These are phyloP conservation scores for Pythium periplocum DNA, from an alignment of 352 stramenopile genomes.

Conservation along the genomic window DNA sequence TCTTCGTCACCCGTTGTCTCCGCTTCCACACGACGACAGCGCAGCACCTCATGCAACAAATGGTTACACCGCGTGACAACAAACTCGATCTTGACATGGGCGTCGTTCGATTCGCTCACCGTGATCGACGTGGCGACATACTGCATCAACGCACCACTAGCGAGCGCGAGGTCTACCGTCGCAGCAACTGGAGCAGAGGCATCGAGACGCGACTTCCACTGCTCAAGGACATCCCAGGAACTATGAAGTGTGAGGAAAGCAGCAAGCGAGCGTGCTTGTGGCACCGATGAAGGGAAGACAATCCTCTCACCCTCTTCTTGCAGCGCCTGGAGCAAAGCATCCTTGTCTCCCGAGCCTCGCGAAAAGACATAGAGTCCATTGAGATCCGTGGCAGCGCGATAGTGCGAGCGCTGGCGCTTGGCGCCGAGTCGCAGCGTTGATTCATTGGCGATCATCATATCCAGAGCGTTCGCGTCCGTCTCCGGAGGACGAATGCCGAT, in stretches of 20 bases:
- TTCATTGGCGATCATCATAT: not conserved
- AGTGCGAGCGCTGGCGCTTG: constrained; percentile 39
- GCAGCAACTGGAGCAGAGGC: constrained; percentile 15
- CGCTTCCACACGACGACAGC: constrained; percentile 33
- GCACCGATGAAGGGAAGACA: no score
- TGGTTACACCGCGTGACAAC: constrained; percentile 38
- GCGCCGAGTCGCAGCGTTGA: constrained; percentile 4
- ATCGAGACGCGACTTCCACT: constrained; percentile 16
- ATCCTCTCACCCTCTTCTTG: no score
- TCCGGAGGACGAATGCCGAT: no score
- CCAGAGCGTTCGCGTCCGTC: no score
- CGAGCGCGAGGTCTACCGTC: constrained; percentile 39
- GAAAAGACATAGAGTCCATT: constrained; percentile 14
- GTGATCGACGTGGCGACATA: constrained; percentile 20
- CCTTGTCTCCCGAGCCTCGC: constrained; percentile 18
- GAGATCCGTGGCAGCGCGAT: constrained; percentile 42
- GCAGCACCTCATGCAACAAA: constrained; percentile 36
- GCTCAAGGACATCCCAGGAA: constrained; percentile 44
- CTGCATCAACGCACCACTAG: constrained; percentile 34
- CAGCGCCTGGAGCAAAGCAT: constrained; percentile 1
- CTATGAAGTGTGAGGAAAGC: constrained; percentile 32
- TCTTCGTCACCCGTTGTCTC: constrained; percentile 13
- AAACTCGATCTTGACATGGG: constrained; percentile 23
- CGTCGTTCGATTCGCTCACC: not conserved
- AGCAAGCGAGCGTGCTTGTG: no score